Evolutionary conservation across 1,284 basidiomycete species (phyloP).

Genomic region (Boletus nobilissimus): DNA sequence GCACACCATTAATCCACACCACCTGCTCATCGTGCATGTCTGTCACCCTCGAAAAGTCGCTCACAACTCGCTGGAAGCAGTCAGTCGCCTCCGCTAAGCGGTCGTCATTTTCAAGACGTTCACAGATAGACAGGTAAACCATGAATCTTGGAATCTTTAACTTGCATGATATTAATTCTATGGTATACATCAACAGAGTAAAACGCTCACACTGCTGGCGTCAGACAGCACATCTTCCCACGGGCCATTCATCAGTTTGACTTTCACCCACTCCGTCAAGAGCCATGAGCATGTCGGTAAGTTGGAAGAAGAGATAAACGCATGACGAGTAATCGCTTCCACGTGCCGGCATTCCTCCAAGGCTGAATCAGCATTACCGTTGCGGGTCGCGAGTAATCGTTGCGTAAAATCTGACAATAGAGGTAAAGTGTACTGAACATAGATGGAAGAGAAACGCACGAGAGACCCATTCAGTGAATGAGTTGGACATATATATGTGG

Average conservation of each 20-base stretch:
- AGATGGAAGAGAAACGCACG: not conserved
- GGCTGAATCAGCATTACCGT: too few species aligned
- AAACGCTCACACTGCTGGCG: not conserved
- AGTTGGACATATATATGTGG: not conserved
- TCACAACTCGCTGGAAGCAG: not conserved
- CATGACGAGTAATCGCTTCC: too few species aligned
- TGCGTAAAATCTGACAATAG: not conserved
- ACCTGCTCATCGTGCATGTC: not conserved
- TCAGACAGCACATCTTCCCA: not conserved
- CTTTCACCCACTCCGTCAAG: not conserved
- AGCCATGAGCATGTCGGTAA: not conserved
- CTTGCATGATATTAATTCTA: not conserved
- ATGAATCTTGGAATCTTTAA: not conserved
- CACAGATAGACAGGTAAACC: not conserved
- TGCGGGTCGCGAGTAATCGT: not conserved
- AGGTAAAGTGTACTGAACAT: not conserved
- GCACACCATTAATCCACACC: not conserved
- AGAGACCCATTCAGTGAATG: not conserved
- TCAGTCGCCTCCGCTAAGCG: not conserved
- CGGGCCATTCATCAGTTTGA: not conserved
- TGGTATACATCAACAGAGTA: not conserved
- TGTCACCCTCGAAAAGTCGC: not conserved
- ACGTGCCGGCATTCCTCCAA: too few species aligned
- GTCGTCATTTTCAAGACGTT: not conserved
- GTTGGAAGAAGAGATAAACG: too few species aligned